Evolutionary conservation across 1,284 basidiomycete species (phyloP).

Genomic region (Moniliophthora roreri): DNA sequence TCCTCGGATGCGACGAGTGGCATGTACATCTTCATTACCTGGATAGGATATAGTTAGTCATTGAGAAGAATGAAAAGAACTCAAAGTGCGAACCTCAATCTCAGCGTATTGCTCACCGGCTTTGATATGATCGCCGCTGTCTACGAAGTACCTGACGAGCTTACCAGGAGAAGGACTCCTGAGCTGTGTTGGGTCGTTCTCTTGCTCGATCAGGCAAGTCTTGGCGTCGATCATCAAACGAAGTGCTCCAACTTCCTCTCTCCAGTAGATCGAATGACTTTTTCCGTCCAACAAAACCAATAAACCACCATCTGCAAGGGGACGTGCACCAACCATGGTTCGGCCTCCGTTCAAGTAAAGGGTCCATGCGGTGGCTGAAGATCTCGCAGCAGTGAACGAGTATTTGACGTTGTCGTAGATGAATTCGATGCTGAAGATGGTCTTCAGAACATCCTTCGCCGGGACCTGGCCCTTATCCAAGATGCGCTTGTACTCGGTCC

Average conservation of each 20-base stretch:
- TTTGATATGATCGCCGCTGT: constrained; percentile 96
- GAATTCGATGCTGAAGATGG: constrained; percentile 96
- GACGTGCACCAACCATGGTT: constrained; percentile 86
- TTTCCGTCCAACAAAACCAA: constrained; percentile 90
- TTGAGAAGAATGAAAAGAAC: background rate
- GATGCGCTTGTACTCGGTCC: constrained; percentile 92
- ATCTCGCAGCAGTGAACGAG: constrained; percentile 94
- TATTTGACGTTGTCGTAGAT: constrained; percentile 98
- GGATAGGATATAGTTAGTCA: constrained; percentile 20
- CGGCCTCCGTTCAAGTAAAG: constrained; percentile 95
- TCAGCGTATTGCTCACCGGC: constrained; percentile 98
- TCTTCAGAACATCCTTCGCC: constrained; percentile 91
- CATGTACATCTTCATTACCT: constrained; percentile 99
- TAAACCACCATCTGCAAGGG: constrained; percentile 93
- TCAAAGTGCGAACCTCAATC: constrained; percentile 72
- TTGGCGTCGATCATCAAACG: constrained; percentile 95
- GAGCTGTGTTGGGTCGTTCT: constrained; percentile 98
- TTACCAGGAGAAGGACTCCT: constrained; percentile 97
- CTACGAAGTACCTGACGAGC: constrained; percentile 92
- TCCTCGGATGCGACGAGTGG: constrained; percentile 95
- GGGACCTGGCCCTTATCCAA: constrained; percentile 99
- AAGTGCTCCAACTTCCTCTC: constrained; percentile 95
- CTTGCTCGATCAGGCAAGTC: constrained; percentile 98
- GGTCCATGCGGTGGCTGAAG: constrained; percentile 87
- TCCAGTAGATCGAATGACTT: constrained; percentile 98